A percentile compares a stretch with the other conserved stretches of the same genome.
Evolutionary conservation across 208 protist genomes (phyloP).

Genomic region (Acanthamoeba divionensis): DNA sequence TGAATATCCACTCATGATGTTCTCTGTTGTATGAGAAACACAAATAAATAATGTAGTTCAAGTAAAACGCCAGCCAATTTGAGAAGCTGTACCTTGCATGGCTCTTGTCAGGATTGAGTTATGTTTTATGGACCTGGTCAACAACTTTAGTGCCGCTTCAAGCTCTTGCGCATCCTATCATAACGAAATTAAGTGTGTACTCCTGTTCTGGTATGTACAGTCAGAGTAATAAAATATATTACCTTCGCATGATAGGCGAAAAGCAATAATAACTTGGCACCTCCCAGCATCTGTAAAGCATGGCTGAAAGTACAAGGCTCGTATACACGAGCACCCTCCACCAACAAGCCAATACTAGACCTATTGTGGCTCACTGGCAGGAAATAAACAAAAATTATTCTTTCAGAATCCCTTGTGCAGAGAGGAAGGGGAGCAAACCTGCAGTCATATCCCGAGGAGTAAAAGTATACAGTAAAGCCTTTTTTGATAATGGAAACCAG

Average conservation of each 20-base stretch:
- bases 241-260: slow-evolving; percentile 17
- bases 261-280: neutral
- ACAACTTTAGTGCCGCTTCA: neutral
- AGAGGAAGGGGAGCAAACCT: no score
- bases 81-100: neutral
- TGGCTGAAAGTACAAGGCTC: slow-evolving; percentile 3
- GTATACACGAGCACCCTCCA: slow-evolving; percentile 13
- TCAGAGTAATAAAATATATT: neutral
- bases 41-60: neutral
- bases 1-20: neutral
- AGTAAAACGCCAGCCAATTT: no score
- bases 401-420: no score
- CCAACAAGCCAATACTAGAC: neutral
- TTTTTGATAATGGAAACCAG: neutral
- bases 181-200: neutral
- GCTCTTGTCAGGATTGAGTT: neutral
- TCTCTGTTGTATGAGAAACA: neutral
- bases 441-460: neutral
- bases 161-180: neutral
- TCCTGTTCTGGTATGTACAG: neutral
- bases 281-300: neutral
- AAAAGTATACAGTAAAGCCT: slow-evolving; percentile 5
- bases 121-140: neutral
- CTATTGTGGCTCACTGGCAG: neutral
- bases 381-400: neutral